phyloP scores from a whole-genome alignment of 495 filamentous ascomycete genomes.

The Podospora fimiseda region DNA sequence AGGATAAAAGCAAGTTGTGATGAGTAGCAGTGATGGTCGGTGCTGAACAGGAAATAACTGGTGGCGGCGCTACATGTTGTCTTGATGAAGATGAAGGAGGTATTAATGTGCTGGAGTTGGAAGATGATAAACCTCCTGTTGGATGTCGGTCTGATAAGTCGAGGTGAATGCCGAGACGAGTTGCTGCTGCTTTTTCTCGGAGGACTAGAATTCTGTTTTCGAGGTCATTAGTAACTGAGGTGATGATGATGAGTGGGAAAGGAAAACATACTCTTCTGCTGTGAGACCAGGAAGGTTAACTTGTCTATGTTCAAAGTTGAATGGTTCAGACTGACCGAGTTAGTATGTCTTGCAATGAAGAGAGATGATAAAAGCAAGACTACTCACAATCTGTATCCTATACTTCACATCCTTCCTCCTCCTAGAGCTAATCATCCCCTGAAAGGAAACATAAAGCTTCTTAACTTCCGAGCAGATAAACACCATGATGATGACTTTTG shows the following conservation, averaged over 20 bases:
- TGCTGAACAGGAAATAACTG: too few relatives aligned
- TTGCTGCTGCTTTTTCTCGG: constrained; percentile 39
- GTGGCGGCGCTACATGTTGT: background rate
- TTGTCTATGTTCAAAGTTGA: constrained; percentile 39
- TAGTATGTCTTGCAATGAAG: background rate
- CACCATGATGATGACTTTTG: too few relatives aligned
- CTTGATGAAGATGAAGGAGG: background rate
- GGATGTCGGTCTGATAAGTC: too few relatives aligned
- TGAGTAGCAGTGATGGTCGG: background rate
- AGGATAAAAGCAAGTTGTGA: too few relatives aligned
- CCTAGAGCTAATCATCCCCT: constrained; percentile 16
- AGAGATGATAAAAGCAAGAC: background rate
- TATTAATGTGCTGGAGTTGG: background rate
- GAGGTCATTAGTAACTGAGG: background rate
- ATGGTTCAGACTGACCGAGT: constrained; percentile 37
- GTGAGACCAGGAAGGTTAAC: constrained; percentile 34
- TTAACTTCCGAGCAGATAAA: constrained; percentile 20
- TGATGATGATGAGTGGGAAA: background rate
- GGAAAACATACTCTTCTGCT: constrained; percentile 36
- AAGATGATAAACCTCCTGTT: constrained; percentile 8
- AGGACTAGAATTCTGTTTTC: constrained; percentile 27
- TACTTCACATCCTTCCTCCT: constrained; percentile 16
- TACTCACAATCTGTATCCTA: constrained; percentile 21
- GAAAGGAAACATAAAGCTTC: constrained; percentile 18
- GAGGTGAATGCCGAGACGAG: constrained; percentile 27